Evolutionary conservation across 305 asterid species (phyloP).

Genomic region (Rubia occidens): DNA sequence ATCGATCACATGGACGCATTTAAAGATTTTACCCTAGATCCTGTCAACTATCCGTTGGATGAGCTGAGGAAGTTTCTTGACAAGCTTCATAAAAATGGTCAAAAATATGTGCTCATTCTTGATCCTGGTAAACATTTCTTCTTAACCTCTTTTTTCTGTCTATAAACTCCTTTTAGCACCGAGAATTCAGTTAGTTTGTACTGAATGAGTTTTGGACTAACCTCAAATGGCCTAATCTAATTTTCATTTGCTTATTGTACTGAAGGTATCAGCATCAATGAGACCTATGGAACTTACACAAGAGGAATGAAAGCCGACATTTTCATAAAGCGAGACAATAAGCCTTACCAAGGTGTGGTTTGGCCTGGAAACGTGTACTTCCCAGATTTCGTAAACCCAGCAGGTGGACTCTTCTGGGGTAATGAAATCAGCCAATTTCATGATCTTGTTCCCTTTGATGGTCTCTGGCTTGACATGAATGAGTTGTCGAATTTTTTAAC

Average conservation of each 20-base stretch:
- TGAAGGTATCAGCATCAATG: slow-evolving; percentile 57
- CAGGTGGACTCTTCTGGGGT: slow-evolving; percentile 40
- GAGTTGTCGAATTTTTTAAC: slow-evolving; percentile 61
- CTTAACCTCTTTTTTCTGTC: background rate
- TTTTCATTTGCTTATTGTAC: background rate
- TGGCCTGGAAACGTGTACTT: slow-evolving; percentile 78
- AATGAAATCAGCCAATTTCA: slow-evolving; percentile 56
- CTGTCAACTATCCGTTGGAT: slow-evolving; percentile 53
- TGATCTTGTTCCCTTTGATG: slow-evolving; percentile 53
- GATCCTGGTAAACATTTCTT: slow-evolving; percentile 63
- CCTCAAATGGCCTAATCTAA: background rate
- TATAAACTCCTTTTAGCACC: background rate
- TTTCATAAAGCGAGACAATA: slow-evolving; percentile 57
- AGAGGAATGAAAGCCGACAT: slow-evolving; percentile 68
- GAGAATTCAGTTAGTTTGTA: background rate
- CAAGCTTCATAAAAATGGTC: slow-evolving; percentile 55
- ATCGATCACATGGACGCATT: slow-evolving; percentile 85
- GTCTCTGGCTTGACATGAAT: slow-evolving; percentile 95
- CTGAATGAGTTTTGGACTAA: background rate
- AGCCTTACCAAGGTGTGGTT: slow-evolving; percentile 64
- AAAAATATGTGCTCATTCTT: slow-evolving; percentile 59
- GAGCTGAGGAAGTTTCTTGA: slow-evolving; percentile 51
- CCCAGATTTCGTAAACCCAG: slow-evolving; percentile 77
- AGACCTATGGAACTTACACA: slow-evolving; percentile 47
- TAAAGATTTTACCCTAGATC: slow-evolving; percentile 91